phyloP scores from a whole-genome alignment of 441 rosid genomes.

The Metrosideros polymorpha region DNA sequence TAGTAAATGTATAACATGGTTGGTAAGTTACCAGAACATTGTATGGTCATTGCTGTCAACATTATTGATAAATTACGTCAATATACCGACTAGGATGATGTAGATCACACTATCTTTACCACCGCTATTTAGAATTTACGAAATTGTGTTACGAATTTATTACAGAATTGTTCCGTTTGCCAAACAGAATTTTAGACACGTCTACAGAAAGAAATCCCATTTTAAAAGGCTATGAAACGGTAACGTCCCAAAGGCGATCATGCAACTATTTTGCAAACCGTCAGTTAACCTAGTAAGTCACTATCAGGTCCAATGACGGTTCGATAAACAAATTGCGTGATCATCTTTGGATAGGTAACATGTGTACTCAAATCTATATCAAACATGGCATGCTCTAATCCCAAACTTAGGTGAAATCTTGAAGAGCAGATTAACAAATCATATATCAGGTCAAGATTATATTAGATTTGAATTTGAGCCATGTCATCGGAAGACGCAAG shows the following conservation, averaged over 20 bases:
- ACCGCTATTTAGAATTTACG: not conserved
- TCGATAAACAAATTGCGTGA: not conserved
- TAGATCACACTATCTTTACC: not conserved
- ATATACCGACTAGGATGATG: not conserved
- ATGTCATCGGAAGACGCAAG: not conserved
- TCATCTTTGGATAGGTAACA: not conserved
- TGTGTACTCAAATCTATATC: not conserved
- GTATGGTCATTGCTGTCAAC: not conserved
- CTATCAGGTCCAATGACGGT: not conserved
- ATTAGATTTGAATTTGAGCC: not conserved
- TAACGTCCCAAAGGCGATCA: not conserved
- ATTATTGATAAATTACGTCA: not conserved
- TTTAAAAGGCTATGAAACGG: not conserved
- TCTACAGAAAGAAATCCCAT: not conserved
- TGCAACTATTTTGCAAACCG: not conserved
- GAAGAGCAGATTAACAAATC: not conserved
- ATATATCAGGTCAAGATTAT: not conserved
- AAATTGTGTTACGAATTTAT: not conserved
- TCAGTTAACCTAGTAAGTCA: not conserved
- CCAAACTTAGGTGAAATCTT: not conserved
- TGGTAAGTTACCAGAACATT: not conserved
- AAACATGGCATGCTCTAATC: not conserved
- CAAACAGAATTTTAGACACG: not conserved
- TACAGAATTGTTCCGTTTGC: not conserved
- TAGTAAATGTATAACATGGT: not conserved